Conservation (phyloP, 148 eudicot species). For the Dianthus caryophyllus region DNA sequence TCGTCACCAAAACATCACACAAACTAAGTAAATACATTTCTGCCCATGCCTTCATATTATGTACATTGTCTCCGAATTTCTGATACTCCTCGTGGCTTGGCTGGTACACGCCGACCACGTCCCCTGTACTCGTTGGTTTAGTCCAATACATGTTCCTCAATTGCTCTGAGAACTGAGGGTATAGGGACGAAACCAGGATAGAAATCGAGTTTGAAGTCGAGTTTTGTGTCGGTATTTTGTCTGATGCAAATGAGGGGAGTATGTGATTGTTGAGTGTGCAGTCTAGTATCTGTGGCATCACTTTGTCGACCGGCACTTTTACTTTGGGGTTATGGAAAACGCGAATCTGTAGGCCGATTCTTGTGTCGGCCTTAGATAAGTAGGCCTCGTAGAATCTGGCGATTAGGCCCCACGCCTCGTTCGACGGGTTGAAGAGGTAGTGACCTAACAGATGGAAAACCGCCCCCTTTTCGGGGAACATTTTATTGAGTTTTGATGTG, state of each 20-base stretch:
- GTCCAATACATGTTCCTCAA: constrained; percentile 47
- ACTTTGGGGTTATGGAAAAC: constrained; percentile 36
- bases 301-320: constrained; percentile 32
- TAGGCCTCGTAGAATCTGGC: constrained; percentile 59
- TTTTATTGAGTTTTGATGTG: constrained; percentile 39
- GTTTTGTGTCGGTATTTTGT: constrained; percentile 5
- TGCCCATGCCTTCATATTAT: constrained; percentile 69
- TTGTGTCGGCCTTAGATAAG: constrained; percentile 55
- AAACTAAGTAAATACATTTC: constrained; percentile 81
- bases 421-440: constrained; percentile 70
- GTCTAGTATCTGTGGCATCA: constrained; percentile 49
- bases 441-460: constrained; percentile 64
- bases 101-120: constrained; percentile 51
- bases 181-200: constrained; percentile 57
- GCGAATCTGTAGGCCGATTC: constrained; percentile 71
- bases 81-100: constrained; percentile 70
- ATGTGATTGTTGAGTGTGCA: constrained; percentile 45
- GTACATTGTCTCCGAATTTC: constrained; percentile 46
- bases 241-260: constrained; percentile 41
- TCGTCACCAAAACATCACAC: constrained; percentile 71
- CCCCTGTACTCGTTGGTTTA: constrained; percentile 48
- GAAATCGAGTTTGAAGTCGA: constrained; percentile 29
- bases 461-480: constrained; percentile 52
- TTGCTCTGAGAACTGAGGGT: constrained; percentile 46
- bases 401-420: constrained; percentile 70